Conservation (phyloP, 129 eudicot species). For the Chrysanthemum seticuspe region DNA sequence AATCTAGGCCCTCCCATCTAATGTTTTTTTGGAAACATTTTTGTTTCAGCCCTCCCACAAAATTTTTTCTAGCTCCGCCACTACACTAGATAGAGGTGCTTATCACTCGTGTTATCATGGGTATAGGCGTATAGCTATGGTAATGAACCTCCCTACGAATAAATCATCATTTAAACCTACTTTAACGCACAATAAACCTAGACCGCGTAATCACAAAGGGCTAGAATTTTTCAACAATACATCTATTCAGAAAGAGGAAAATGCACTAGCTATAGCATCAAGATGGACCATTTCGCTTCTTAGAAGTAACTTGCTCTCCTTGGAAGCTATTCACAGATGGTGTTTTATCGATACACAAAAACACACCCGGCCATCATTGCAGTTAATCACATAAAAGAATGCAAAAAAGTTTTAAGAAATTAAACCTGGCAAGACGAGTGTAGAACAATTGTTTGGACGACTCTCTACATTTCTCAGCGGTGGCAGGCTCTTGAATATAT, state of each 20-base stretch:
- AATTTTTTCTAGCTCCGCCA: no score
- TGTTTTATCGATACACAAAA: background rate
- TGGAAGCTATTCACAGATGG: background rate
- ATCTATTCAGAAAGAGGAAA: background rate
- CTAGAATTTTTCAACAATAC: no score
- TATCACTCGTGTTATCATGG: no score
- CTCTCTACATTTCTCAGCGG: slow-evolving; percentile 33
- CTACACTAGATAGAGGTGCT: no score
- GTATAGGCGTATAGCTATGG: no score
- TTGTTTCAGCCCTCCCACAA: no score
- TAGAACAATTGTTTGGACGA: slow-evolving; percentile 38
- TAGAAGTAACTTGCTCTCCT: background rate
- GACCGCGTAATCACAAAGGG: no score
- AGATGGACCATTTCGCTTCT: background rate
- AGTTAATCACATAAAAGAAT: background rate
- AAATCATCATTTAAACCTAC: background rate
- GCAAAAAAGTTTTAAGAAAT: background rate
- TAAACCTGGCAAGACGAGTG: slow-evolving; percentile 47
- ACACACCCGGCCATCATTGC: background rate
- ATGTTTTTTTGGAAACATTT: no score
- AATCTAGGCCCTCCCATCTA: no score
- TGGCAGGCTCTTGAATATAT: slow-evolving; percentile 38
- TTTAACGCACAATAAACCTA: no score
- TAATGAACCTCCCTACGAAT: background rate
- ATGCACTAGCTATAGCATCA: background rate